Evolutionary conservation across 495 filamentous ascomycete species (phyloP).

Genomic region (Aspergillus cristatus): DNA sequence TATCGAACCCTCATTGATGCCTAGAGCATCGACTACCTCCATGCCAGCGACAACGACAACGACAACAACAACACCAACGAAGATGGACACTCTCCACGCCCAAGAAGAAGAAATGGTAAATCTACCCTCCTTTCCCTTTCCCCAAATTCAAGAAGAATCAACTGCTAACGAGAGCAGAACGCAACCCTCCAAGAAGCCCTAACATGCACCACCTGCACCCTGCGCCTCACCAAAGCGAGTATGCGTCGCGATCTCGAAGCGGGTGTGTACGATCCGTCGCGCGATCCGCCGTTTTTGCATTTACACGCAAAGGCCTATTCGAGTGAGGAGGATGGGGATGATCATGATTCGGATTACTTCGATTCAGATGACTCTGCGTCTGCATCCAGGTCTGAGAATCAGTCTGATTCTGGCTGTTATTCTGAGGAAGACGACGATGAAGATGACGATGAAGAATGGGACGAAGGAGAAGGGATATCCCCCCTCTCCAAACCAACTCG

Average conservation of each 20-base stretch:
- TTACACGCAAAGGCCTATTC: too few species aligned
- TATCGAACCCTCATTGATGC: too few species aligned
- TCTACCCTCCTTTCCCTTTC: neutral
- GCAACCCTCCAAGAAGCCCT: conserved; percentile 23
- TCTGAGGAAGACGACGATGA: too few species aligned
- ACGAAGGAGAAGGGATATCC: conserved; percentile 12
- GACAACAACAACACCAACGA: neutral
- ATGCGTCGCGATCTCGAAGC: conserved; percentile 16
- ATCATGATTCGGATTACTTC: too few species aligned
- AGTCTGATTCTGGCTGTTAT: too few species aligned
- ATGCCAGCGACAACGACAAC: neutral
- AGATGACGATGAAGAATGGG: too few species aligned
- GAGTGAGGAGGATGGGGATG: too few species aligned
- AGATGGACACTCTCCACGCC: too few species aligned
- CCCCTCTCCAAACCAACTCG: conserved; percentile 4
- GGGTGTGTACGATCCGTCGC: conserved; percentile 11
- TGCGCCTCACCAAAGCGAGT: conserved; percentile 9
- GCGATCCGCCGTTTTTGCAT: conserved; percentile 17
- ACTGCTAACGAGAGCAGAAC: conserved; percentile 4
- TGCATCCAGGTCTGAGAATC: too few species aligned
- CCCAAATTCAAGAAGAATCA: neutral
- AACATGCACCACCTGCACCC: conserved; percentile 17
- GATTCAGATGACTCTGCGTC: too few species aligned
- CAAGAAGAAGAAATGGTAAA: conserved; percentile 7
- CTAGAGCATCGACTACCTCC: too few species aligned